A percentile compares a stretch with the other conserved stretches of the same genome.
Conservation (phyloP, 768 basidiomycete species). For the Clitopilus passeckerianus region DNA sequence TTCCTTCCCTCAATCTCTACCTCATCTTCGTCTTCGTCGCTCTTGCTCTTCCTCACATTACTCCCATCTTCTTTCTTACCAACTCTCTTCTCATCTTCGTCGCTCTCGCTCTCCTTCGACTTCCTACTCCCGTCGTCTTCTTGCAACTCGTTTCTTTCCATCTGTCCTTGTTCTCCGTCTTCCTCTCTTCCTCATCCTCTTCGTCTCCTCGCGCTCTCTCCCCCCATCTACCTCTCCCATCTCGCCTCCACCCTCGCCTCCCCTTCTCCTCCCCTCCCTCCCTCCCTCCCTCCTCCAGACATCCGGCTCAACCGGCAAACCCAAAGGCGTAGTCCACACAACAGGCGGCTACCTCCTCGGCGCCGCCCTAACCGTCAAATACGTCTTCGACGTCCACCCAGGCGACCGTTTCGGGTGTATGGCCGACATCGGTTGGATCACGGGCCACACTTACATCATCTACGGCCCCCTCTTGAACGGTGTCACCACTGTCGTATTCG, state of each 20-base stretch:
- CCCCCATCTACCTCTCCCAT: neutral
- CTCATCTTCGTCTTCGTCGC: too few species aligned
- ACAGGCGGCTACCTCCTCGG: slow-evolving; percentile 89
- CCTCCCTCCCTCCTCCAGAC: slow-evolving; percentile 45
- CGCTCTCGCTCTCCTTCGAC: neutral
- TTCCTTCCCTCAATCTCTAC: too few species aligned
- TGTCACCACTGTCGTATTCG: slow-evolving; percentile 85
- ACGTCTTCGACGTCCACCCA: slow-evolving; percentile 96
- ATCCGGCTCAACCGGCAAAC: slow-evolving; percentile 91
- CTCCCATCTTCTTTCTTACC: too few species aligned
- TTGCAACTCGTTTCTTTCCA: too few species aligned
- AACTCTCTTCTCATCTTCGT: neutral
- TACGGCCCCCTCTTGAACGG: slow-evolving; percentile 92
- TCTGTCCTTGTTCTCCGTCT: too few species aligned
- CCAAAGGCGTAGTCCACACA: slow-evolving; percentile 94
- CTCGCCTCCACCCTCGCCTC: neutral
- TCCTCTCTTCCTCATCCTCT: slow-evolving; percentile 3
- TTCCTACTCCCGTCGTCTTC: neutral
- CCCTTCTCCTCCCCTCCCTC: neutral
- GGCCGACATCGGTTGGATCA: slow-evolving; percentile 99
- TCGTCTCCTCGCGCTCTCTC: neutral
- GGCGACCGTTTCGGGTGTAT: slow-evolving; percentile 96
- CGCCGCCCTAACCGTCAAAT: slow-evolving; percentile 90
- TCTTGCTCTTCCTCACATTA: neutral
- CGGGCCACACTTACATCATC: slow-evolving; percentile 94